Evolutionary conservation across 176 grass and related monocot species (phyloP).

Genomic region (Paspalum notatum): DNA sequence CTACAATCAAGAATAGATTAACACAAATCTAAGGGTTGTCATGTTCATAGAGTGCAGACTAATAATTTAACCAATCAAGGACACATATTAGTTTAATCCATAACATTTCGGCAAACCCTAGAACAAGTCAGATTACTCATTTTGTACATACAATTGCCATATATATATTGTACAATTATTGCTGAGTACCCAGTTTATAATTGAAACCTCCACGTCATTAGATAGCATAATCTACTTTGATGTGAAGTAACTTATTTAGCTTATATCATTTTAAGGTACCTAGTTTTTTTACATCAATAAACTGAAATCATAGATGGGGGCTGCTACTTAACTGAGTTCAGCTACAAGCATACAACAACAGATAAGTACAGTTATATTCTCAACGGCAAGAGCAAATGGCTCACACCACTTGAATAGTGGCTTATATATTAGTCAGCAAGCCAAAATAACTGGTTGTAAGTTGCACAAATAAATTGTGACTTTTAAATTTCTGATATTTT

Average conservation of each 20-base stretch:
- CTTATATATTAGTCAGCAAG: neutral
- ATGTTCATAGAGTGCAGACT: neutral
- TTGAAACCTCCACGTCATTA: neutral
- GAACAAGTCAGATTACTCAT: neutral
- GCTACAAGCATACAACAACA: too few species aligned
- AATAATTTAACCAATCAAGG: neutral
- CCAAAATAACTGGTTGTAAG: too few species aligned
- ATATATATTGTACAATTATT: neutral
- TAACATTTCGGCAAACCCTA: neutral
- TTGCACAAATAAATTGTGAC: too few species aligned
- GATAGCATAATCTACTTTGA: neutral
- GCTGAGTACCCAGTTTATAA: neutral
- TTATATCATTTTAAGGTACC: neutral
- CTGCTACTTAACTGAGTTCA: too few species aligned
- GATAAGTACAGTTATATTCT: neutral
- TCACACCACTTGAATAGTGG: neutral
- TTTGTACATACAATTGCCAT: neutral
- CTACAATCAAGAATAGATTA: neutral
- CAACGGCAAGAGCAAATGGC: neutral
- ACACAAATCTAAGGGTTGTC: neutral
- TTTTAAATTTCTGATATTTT: too few species aligned
- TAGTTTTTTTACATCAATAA: neutral
- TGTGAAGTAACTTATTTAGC: neutral
- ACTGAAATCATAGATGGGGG: neutral
- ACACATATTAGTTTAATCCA: neutral